Evolutionary conservation across 257 asterid species (phyloP).

Genomic region (Jacaranda mimosifolia): DNA sequence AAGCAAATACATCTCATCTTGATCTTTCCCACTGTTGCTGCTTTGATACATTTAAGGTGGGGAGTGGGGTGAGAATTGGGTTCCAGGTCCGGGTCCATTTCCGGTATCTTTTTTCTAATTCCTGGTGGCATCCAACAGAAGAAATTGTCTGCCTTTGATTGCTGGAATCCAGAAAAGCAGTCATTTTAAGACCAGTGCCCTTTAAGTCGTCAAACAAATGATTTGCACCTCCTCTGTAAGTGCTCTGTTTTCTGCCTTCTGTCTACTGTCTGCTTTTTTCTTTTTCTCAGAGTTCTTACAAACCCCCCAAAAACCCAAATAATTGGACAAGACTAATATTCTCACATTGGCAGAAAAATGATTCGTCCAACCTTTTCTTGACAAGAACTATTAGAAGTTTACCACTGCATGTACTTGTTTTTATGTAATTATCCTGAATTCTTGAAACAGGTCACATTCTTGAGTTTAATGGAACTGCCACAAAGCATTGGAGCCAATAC

Average conservation of each 20-base stretch:
- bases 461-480: slow-evolving; percentile 7
- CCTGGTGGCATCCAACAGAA: no score
- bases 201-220: slow-evolving; percentile 46
- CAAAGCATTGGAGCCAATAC: background rate
- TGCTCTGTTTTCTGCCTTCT: slow-evolving; percentile 43
- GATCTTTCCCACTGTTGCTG: slow-evolving; percentile 32
- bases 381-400: slow-evolving; percentile 36
- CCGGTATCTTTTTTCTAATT: no score
- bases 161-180: slow-evolving; percentile 30
- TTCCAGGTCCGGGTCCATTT: background rate
- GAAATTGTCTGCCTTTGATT: no score
- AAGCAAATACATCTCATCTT: slow-evolving; percentile 48
- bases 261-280: background rate
- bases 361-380: slow-evolving; percentile 10
- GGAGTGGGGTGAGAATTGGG: slow-evolving; percentile 22
- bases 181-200: slow-evolving; percentile 34
- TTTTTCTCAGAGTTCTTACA: slow-evolving; percentile 13
- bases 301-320: slow-evolving; percentile 29
- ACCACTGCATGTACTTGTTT: slow-evolving; percentile 35
- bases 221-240: slow-evolving; percentile 53
- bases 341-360: slow-evolving; percentile 28
- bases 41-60: slow-evolving; percentile 25
- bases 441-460: slow-evolving; percentile 43
- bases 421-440: slow-evolving; percentile 33
- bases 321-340: slow-evolving; percentile 37